Conservation (phyloP, 2,329 filamentous ascomycete species). For the Pseudocercospora cruenta region DNA sequence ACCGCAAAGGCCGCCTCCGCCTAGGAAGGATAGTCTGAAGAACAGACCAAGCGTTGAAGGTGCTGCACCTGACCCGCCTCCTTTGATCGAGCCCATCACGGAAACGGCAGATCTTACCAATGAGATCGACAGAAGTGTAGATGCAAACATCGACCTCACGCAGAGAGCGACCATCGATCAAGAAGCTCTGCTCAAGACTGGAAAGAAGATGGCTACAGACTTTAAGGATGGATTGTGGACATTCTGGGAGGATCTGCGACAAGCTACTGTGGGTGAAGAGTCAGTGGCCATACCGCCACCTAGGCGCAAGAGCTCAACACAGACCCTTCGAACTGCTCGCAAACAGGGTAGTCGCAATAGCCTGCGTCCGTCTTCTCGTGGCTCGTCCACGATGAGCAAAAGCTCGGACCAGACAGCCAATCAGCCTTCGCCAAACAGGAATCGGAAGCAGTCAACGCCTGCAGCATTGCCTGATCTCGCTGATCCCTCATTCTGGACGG, state of each 20-base stretch:
- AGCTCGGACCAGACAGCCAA: constrained; percentile 22
- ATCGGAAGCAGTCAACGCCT: constrained; percentile 28
- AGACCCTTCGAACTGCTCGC: constrained; percentile 28
- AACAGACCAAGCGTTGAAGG: constrained; percentile 13
- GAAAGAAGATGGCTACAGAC: constrained; percentile 84
- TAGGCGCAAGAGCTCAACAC: constrained; percentile 32
- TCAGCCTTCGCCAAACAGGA: constrained; percentile 23
- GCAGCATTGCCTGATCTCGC: constrained; percentile 33
- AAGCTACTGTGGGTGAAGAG: constrained; percentile 95
- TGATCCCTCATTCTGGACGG: constrained; percentile 36
- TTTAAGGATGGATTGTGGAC: constrained; percentile 88
- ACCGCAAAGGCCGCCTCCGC: constrained; percentile 22
- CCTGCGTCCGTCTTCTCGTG: constrained; percentile 28
- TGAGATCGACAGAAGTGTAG: constrained; percentile 9
- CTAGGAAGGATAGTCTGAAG: constrained; percentile 33
- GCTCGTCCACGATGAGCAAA: constrained; percentile 27
- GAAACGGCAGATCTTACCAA: constrained; percentile 12
- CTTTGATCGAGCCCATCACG: constrained; percentile 2
- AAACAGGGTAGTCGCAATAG: constrained; percentile 36
- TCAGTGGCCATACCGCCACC: constrained; percentile 60
- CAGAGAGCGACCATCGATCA: constrained; percentile 47
- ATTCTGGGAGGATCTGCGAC: constrained; percentile 91
- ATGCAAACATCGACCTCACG: constrained; percentile 29
- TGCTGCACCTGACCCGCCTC: constrained; percentile 3
- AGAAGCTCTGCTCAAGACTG: constrained; percentile 58